Conservation (phyloP, 768 basidiomycete genomes). For the Baorangia bicolor region DNA sequence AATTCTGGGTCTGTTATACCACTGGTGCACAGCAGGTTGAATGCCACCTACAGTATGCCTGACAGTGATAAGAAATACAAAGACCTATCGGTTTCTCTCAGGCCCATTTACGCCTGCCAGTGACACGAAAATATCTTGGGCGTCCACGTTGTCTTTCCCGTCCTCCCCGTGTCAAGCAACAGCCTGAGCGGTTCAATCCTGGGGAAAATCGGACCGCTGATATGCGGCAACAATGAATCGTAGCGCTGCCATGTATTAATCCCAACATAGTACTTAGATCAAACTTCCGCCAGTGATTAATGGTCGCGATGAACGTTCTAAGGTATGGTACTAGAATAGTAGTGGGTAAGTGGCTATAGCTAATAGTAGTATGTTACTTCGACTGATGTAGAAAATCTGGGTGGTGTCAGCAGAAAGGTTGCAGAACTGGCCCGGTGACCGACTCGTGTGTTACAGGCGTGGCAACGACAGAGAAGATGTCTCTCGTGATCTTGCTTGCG, state of each 20-base stretch:
- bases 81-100: not conserved
- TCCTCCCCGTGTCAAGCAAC: not conserved
- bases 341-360: slow-evolving; percentile 1
- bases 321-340: slow-evolving; percentile 6
- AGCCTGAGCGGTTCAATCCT: not conserved
- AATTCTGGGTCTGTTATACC: not conserved
- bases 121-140: slow-evolving; percentile 7
- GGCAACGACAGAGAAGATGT: not conserved
- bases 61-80: slow-evolving; percentile 1
- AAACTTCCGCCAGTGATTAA: not conserved
- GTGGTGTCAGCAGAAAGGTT: not conserved
- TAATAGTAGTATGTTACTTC: not conserved
- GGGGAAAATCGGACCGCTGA: not conserved
- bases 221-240: not conserved
- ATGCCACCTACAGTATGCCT: not conserved
- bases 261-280: too few species aligned
- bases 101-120: not conserved
- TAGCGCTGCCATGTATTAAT: not conserved
- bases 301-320: not conserved
- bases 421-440: not conserved
- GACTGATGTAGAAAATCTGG: not conserved
- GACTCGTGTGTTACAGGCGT: slow-evolving; percentile 3
- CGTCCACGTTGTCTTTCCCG: not conserved
- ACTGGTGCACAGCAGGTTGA: not conserved
- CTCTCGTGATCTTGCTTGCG: not conserved